A percentile compares a stretch with the other conserved stretches of the same genome.
Conservation (phyloP, 2,329 filamentous ascomycete species). For the Penicillium thymicola region DNA sequence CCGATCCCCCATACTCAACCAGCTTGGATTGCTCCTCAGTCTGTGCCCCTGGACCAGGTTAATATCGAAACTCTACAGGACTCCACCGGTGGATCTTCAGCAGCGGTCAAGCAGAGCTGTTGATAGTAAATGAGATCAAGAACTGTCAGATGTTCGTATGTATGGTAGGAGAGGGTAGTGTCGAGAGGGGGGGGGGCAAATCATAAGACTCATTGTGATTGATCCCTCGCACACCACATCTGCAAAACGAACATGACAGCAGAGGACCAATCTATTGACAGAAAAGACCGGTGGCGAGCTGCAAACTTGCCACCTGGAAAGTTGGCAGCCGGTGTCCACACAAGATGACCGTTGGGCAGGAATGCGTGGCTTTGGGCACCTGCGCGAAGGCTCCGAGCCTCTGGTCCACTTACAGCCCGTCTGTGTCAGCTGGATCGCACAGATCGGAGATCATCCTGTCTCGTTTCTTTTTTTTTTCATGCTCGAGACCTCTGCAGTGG, state of each 20-base stretch:
- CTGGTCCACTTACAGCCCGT: constrained; percentile 18
- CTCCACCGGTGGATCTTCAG: constrained; percentile 11
- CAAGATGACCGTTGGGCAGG: constrained; percentile 33
- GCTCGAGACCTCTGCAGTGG: constrained; percentile 6
- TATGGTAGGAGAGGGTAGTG: background rate
- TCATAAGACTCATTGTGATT: background rate
- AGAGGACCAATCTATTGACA: constrained; percentile 14
- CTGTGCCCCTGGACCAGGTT: constrained; percentile 18
- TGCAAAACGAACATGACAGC: background rate
- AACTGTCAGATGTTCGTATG: constrained; percentile 3
- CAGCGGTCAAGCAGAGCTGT: constrained; percentile 11
- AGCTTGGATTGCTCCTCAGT: constrained; percentile 23
- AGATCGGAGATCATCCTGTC: constrained; percentile 17
- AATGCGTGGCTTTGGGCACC: constrained; percentile 40
- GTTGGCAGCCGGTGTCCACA: constrained; percentile 5
- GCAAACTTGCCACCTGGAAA: constrained; percentile 19
- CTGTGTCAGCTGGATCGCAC: constrained; percentile 19
- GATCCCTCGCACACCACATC: constrained; percentile 9
- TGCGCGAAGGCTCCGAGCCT: constrained; percentile 11
- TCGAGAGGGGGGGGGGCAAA: background rate
- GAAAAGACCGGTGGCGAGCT: constrained; percentile 9
- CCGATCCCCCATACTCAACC: constrained; percentile 17
- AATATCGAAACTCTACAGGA: constrained; percentile 9
- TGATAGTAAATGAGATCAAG: background rate
- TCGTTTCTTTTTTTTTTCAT: constrained; percentile 2